phyloP scores from a whole-genome alignment of 2,329 filamentous ascomycete genomes.

The Geoglossum cookeanum region DNA sequence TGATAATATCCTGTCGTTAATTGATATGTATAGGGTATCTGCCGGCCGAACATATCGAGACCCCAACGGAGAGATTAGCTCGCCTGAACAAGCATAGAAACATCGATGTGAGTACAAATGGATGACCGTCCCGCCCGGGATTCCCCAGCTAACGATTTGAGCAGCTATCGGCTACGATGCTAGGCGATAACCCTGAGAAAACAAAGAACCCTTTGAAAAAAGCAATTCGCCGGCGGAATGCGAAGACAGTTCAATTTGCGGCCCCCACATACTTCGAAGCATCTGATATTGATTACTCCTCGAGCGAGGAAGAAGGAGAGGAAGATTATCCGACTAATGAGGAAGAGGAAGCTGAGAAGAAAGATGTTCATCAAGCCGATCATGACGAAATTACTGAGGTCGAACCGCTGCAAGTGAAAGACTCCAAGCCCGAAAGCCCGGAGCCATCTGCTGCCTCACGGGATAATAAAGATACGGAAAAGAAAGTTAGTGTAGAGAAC shows the following conservation, averaged over 20 bases:
- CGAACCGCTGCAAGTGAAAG: constrained; percentile 17
- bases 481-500: constrained; percentile 8
- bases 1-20: constrained; percentile 8
- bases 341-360: constrained; percentile 15
- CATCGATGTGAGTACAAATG: constrained; percentile 53
- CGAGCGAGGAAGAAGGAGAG: constrained; percentile 48
- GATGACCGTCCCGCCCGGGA: not conserved
- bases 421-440: constrained; percentile 14
- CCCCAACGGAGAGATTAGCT: constrained; percentile 82
- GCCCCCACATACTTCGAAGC: constrained; percentile 77
- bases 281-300: constrained; percentile 70
- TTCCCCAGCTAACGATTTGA: not conserved
- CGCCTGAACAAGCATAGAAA: constrained; percentile 95
- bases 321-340: constrained; percentile 25
- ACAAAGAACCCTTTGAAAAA: constrained; percentile 67
- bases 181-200: constrained; percentile 57
- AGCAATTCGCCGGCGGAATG: constrained; percentile 61
- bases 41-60: constrained; percentile 95
- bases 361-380: not conserved
- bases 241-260: constrained; percentile 74
- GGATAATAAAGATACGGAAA: not conserved
- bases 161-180: constrained; percentile 31
- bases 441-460: constrained; percentile 4
- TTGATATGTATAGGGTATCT: constrained; percentile 50
- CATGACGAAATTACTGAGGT: constrained; percentile 18